phyloP scores from a whole-genome alignment of 140 eudicot genomes.

The Erigeron philadelphicus region DNA sequence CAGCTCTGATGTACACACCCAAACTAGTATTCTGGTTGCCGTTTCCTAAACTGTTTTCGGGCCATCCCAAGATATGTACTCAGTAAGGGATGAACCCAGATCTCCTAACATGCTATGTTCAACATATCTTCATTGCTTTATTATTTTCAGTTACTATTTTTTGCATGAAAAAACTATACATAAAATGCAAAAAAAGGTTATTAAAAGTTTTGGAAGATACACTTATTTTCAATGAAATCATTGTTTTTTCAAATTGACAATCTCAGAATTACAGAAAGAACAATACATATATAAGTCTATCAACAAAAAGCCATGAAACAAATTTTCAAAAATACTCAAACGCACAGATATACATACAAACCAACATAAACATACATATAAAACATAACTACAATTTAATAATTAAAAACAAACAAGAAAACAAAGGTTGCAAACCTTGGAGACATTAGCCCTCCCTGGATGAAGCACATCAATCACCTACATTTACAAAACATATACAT shows the following conservation, averaged over 20 bases:
- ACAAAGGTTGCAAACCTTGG: slow-evolving; percentile 47
- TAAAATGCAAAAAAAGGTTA: background rate
- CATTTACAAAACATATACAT: slow-evolving; percentile 1
- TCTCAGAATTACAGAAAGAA: too few relatives aligned
- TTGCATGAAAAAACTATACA: background rate
- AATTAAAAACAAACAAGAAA: background rate
- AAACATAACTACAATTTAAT: background rate
- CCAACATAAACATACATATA: background rate
- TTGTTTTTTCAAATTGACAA: background rate
- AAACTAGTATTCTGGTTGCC: too few relatives aligned
- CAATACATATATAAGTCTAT: too few relatives aligned
- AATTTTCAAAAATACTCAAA: too few relatives aligned
- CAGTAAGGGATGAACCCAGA: too few relatives aligned
- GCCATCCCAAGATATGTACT: too few relatives aligned
- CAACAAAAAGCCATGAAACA: too few relatives aligned
- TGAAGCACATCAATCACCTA: slow-evolving; percentile 85
- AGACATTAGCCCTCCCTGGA: slow-evolving; percentile 80
- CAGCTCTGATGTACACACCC: background rate
- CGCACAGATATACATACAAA: background rate
- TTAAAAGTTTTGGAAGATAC: background rate
- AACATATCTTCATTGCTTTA: background rate
- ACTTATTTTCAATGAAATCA: background rate
- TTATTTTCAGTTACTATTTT: too few relatives aligned
- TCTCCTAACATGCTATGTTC: background rate
- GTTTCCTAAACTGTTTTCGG: too few relatives aligned